Evolutionary conservation across 2,329 filamentous ascomycete genomes (phyloP).

Genomic region (Ramularia collo-cygni): DNA sequence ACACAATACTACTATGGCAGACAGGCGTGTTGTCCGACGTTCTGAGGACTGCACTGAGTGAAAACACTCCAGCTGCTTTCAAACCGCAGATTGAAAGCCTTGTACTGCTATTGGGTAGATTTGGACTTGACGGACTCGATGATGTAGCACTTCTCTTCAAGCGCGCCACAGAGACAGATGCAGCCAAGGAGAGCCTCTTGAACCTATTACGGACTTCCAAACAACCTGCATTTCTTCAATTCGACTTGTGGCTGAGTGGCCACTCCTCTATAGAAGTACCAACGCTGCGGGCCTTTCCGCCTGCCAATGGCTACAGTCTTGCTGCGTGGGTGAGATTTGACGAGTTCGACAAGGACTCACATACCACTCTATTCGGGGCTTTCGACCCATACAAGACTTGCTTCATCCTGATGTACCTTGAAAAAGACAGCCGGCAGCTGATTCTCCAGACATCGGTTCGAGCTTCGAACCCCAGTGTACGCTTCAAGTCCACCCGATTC

Average conservation of each 20-base stretch:
- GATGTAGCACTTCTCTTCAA: conserved; percentile 72
- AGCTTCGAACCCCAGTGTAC: conserved; percentile 77
- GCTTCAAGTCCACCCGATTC: conserved; percentile 81
- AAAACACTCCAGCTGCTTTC: conserved; percentile 2
- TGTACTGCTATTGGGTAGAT: conserved; percentile 56
- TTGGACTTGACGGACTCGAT: conserved; percentile 73
- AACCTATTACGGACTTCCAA: conserved; percentile 67
- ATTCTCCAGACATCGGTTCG: conserved; percentile 94
- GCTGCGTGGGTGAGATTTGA: conserved; percentile 85
- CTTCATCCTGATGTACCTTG: conserved; percentile 87
- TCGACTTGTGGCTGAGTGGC: conserved; percentile 82
- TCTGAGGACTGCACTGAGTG: conserved; percentile 2
- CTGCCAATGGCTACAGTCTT: conserved; percentile 79
- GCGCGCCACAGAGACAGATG: conserved; percentile 45
- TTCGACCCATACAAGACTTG: conserved; percentile 90
- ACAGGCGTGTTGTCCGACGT: conserved; percentile 11
- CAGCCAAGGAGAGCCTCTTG: conserved; percentile 62
- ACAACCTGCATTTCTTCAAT: conserved; percentile 80
- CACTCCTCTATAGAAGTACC: conserved; percentile 86
- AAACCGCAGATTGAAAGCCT: conserved; percentile 9
- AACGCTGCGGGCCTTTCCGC: conserved; percentile 80
- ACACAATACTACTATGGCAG: conserved; percentile 18
- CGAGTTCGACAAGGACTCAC: conserved; percentile 71
- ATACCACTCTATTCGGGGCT: conserved; percentile 93
- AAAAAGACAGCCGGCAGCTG: conserved; percentile 86